Conservation (phyloP, 176 grass and related monocot species). For the Lolium rigidum region DNA sequence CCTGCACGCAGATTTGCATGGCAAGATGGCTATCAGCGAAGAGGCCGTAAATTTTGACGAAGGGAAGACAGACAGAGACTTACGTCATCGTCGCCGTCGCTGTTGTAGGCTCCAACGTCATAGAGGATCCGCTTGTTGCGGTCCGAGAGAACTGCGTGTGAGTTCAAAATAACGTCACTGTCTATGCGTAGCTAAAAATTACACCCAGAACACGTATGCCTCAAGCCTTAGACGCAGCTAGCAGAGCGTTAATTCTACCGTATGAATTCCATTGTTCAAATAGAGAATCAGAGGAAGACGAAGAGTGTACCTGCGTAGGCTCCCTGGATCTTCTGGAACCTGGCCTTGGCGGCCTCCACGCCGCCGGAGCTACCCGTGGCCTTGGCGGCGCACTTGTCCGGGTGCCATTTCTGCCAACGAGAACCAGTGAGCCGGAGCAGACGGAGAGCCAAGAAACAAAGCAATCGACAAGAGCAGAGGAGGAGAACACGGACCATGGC, state of each 20-base stretch:
- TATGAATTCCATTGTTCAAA: too few relatives aligned
- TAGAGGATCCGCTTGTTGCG: conserved; percentile 77
- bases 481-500: conserved; percentile 43
- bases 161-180: conserved; percentile 5
- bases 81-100: conserved; percentile 56
- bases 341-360: conserved; percentile 54
- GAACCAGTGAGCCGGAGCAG: not conserved
- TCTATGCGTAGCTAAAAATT: not conserved
- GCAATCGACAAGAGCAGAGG: not conserved
- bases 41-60: not conserved
- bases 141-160: conserved; percentile 63
- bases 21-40: not conserved
- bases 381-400: conserved; percentile 50
- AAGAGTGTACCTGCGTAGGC: conserved; percentile 54
- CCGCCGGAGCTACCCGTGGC: conserved; percentile 36
- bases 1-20: conserved; percentile 29
- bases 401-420: conserved; percentile 69
- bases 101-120: conserved; percentile 71
- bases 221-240: too few relatives aligned
- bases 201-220: too few relatives aligned
- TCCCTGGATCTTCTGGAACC: conserved; percentile 76
- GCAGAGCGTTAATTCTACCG: too few relatives aligned
- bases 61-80: not conserved
- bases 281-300: not conserved
- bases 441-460: not conserved